phyloP scores from a whole-genome alignment of 257 asterid species.

The Primulina huaijiensis region DNA sequence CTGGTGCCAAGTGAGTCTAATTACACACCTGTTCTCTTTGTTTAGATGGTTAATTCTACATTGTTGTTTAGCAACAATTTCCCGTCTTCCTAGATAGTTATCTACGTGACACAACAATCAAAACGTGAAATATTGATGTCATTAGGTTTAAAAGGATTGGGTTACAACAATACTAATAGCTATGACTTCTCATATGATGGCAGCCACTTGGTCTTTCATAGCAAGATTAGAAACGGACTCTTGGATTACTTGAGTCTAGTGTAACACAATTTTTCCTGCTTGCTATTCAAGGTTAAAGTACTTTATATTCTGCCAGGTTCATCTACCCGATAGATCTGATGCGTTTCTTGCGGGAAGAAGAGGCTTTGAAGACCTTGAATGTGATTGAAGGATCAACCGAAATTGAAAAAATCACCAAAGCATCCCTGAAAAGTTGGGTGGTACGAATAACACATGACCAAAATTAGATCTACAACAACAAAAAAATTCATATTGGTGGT shows the following conservation, averaged over 20 bases:
- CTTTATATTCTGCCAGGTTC: slow-evolving; percentile 42
- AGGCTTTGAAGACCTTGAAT: slow-evolving; percentile 59
- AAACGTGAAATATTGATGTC: too few relatives aligned
- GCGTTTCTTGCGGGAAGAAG: slow-evolving; percentile 81
- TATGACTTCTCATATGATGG: background rate
- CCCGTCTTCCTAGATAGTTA: too few relatives aligned
- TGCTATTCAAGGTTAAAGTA: background rate
- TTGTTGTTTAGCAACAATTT: background rate
- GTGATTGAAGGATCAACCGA: slow-evolving; percentile 70
- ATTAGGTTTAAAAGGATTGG: too few relatives aligned
- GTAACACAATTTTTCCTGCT: background rate
- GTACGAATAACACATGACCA: slow-evolving; percentile 35
- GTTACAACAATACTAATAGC: background rate
- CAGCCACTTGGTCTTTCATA: background rate
- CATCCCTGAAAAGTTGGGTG: slow-evolving; percentile 84
- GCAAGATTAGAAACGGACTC: too few relatives aligned
- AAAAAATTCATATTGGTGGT: too few relatives aligned
- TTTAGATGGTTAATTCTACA: background rate
- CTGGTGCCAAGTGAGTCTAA: slow-evolving; percentile 62
- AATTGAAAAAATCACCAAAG: slow-evolving; percentile 61
- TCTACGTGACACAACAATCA: too few relatives aligned
- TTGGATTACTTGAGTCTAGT: background rate
- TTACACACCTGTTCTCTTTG: background rate
- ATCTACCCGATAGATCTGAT: slow-evolving; percentile 64
- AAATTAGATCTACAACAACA: background rate